Evolutionary conservation across 2,329 filamentous ascomycete species (phyloP).

Genomic region (Nannizzia gypsea): DNA sequence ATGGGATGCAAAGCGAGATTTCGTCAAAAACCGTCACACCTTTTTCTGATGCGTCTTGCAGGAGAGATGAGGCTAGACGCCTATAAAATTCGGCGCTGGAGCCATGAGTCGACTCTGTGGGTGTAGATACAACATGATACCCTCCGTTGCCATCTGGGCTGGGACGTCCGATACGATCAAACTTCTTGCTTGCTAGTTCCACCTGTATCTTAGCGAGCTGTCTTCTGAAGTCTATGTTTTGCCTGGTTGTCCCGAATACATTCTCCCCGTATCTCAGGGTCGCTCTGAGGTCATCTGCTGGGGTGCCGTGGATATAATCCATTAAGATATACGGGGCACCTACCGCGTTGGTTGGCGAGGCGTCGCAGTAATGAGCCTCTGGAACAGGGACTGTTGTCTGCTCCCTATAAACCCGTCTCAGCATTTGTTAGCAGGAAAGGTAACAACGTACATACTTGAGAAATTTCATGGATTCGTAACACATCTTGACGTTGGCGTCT

Average conservation of each 20-base stretch:
- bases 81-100: not conserved
- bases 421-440: not conserved
- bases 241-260: not conserved
- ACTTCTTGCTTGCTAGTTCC: slow-evolving; percentile 7
- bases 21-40: not conserved
- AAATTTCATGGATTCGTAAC: not conserved
- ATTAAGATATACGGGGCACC: slow-evolving; percentile 8
- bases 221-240: slow-evolving; percentile 5
- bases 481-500: not conserved
- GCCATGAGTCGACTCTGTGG: not conserved
- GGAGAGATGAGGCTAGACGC: not conserved
- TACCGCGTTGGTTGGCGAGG: not conserved
- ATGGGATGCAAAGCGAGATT: slow-evolving; percentile 7
- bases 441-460: not conserved
- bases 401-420: not conserved
- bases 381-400: slow-evolving; percentile 7
- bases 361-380: slow-evolving; percentile 3
- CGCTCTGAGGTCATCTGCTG: not conserved
- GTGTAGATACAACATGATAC: not conserved
- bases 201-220: slow-evolving; percentile 8
- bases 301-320: slow-evolving; percentile 9
- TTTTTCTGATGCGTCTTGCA: not conserved
- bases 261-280: not conserved
- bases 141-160: not conserved
- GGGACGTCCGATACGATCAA: slow-evolving; percentile 4